These are phyloP conservation scores for Verbena officinalis DNA, from an alignment of 257 asterid genomes.

Conservation along the genomic window DNA sequence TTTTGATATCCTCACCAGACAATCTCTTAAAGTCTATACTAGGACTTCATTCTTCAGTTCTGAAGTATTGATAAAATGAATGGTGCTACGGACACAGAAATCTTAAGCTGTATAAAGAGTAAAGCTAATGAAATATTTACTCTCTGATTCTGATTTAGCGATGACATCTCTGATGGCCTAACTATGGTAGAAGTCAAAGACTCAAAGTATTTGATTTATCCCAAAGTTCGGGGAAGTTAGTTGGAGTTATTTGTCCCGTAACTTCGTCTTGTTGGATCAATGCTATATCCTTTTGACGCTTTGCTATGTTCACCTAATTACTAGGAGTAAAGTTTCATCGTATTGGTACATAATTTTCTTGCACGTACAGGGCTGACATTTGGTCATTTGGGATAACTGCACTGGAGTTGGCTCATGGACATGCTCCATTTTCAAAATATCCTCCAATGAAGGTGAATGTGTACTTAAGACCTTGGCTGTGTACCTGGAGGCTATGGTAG, in stretches of 20 bases:
- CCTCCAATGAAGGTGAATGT: conserved; percentile 96
- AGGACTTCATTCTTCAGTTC: conserved; percentile 25
- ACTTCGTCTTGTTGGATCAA: conserved; percentile 18
- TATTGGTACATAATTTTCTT: conserved; percentile 22
- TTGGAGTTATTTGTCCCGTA: conserved; percentile 1
- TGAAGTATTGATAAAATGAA: conserved; percentile 23
- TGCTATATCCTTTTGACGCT: conserved; percentile 11
- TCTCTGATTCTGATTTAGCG: conserved; percentile 2
- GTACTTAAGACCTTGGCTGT: conserved; percentile 18
- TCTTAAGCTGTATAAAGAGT: conserved; percentile 14
- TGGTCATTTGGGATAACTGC: conserved; percentile 99
- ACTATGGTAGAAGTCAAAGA: conserved; percentile 7
- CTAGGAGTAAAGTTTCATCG: conserved; percentile 3
- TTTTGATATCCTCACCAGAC: conserved; percentile 12
- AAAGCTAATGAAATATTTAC: neutral
- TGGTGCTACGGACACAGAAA: conserved; percentile 17
- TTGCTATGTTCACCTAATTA: conserved; percentile 1
- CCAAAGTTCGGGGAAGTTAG: conserved; percentile 10
- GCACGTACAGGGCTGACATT: conserved; percentile 87
- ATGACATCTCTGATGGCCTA: neutral
- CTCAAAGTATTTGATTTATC: neutral
- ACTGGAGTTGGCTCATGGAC: conserved; percentile 99
- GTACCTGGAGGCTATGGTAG: conserved; percentile 17
- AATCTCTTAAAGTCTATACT: conserved; percentile 7
- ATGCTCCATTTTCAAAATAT: conserved; percentile 98